phyloP scores from a whole-genome alignment of 257 asterid genomes.

The Linaria vulgaris region DNA sequence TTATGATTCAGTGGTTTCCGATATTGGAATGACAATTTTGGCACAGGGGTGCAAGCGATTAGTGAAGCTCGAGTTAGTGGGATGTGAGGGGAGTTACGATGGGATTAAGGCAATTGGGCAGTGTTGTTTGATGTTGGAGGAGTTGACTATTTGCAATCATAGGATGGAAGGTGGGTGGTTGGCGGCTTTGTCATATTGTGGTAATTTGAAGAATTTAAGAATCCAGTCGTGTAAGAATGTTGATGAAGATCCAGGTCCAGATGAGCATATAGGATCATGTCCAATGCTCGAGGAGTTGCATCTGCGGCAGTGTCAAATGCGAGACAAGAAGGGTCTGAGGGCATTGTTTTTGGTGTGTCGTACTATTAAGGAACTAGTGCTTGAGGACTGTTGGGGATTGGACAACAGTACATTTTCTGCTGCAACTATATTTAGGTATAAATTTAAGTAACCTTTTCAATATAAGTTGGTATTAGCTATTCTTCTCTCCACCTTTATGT shows the following conservation, averaged over 20 bases:
- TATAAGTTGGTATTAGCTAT: constrained; percentile 1
- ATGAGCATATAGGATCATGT: constrained; percentile 76
- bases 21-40: constrained; percentile 83
- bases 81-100: constrained; percentile 92
- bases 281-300: constrained; percentile 82
- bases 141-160: constrained; percentile 63
- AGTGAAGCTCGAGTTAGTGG: constrained; percentile 78
- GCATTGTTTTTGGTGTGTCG: constrained; percentile 68
- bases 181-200: constrained; percentile 74
- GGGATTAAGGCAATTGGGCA: constrained; percentile 90
- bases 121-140: constrained; percentile 88
- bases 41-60: constrained; percentile 89
- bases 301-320: constrained; percentile 64
- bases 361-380: constrained; percentile 46
- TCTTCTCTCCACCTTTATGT: background rate
- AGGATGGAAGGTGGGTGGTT: constrained; percentile 98
- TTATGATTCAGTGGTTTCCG: constrained; percentile 66
- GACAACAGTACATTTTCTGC: constrained; percentile 53
- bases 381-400: constrained; percentile 89
- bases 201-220: constrained; percentile 75
- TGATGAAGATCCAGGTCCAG: constrained; percentile 74
- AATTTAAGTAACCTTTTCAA: background rate
- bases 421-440: constrained; percentile 62
- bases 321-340: constrained; percentile 54
- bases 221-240: constrained; percentile 63